Base-by-base conservation (phyloP, 2,329 filamentous ascomycete species). In the Metarhizium guizhouense region DNA sequence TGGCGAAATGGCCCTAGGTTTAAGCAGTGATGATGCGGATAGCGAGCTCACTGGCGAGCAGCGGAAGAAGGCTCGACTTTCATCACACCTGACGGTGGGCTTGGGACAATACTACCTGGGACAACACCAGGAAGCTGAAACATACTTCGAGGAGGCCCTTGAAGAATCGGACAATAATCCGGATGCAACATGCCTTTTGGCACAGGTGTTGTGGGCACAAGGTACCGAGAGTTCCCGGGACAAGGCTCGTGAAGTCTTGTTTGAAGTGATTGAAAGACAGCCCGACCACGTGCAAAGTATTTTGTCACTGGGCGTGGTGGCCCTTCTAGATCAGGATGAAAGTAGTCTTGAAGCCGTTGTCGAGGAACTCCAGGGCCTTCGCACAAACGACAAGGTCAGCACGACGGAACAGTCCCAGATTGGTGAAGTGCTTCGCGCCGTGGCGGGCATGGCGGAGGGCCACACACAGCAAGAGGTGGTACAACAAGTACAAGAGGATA, bases 171-270 rank as follows among this genome's bases (percentile, higher is more conserved):
- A 82, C 34, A 81, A 82, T 42, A 85, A 90, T 58, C 87, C 92
- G 0, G 91, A 96, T 65, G 87, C 93, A 1, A 85, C 91, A 0
- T 96, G 92, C 65, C 77, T 96, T 13, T 77, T 97, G 13, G 88
- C 92, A 0, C 90, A 97, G 70, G 88, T 97, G 0, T 79, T 97
- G 0, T 99, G 94, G 93, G 92, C 92, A 0, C 90, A 90, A 60
- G 91, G 89, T 8, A 84, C 85, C 0, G 82, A 86, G 6, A 79
- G 85, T 1, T 88, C 92, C 55, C 83, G 86, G 50, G 83, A 86
- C 52, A 84, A 88, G 58, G 92, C 93, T 16, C 82, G 90, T 3
- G 84, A 88, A 53, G 82, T 89, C 60, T 78, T 99, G 1, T 93
- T 96, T 64, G 85, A 85, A 14, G 85, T 88, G 40, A 85, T 96